Percentiles rank a stretch among this genome's conserved stretches.
Evolutionary conservation across 768 basidiomycete genomes (phyloP).

Genomic region (Russula sp.): DNA sequence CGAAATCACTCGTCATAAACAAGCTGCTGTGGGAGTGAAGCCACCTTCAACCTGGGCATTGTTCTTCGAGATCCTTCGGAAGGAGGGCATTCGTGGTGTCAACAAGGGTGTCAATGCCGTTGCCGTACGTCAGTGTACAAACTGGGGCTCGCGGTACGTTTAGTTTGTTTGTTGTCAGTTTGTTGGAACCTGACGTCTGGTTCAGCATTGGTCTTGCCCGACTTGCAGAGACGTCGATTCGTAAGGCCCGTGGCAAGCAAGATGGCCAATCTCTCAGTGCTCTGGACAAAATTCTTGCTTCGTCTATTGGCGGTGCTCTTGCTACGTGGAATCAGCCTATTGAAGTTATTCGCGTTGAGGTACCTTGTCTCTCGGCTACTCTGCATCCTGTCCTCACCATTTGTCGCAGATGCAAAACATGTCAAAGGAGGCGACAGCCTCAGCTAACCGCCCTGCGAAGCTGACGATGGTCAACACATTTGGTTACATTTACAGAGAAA

Average conservation of each 20-base stretch:
- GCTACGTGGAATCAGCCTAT: slow-evolving; percentile 99
- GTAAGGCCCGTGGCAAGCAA: slow-evolving; percentile 66
- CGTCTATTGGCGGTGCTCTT: slow-evolving; percentile 86
- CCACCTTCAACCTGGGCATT: slow-evolving; percentile 91
- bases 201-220: slow-evolving; percentile 93
- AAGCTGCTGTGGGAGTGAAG: slow-evolving; percentile 73
- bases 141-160: slow-evolving; percentile 83
- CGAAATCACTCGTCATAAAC: slow-evolving; percentile 94
- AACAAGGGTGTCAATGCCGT: slow-evolving; percentile 99
- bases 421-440: slow-evolving; percentile 62
- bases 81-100: slow-evolving; percentile 90
- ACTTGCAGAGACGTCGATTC: slow-evolving; percentile 76
- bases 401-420: slow-evolving; percentile 91
- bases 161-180: neutral
- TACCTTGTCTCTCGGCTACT: slow-evolving; percentile 27
- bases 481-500: slow-evolving; percentile 91
- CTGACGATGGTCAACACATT: slow-evolving; percentile 89
- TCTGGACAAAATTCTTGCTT: slow-evolving; percentile 81
- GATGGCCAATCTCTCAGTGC: slow-evolving; percentile 69
- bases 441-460: slow-evolving; percentile 81
- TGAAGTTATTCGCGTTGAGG: slow-evolving; percentile 95
- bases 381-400: neutral
- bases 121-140: slow-evolving; percentile 85
- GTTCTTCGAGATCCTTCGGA: slow-evolving; percentile 89
- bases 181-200: slow-evolving; percentile 12